These are phyloP conservation scores for Chaetomium cochliodes DNA, from an alignment of 495 filamentous ascomycete genomes.

Conservation along the genomic window DNA sequence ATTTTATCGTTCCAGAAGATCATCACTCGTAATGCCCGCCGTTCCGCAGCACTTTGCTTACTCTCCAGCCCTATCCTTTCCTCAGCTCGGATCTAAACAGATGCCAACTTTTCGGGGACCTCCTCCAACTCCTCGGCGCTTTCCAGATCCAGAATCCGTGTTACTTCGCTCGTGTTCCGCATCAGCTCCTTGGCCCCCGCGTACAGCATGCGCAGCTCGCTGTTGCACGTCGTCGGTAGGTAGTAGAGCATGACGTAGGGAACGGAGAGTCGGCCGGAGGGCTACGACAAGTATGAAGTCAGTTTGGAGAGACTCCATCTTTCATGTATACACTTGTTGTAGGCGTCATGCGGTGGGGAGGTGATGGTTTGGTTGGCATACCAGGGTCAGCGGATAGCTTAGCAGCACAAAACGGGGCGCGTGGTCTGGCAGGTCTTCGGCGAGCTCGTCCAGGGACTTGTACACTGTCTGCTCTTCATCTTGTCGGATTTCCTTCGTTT, in stretches of 20 bases:
- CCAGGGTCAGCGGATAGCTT: constrained; percentile 83
- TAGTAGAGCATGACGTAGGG: constrained; percentile 95
- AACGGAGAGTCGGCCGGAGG: constrained; percentile 47
- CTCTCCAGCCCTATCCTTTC: not conserved
- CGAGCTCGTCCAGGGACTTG: constrained; percentile 71
- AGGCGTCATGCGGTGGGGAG: not conserved
- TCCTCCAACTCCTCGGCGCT: constrained; percentile 71
- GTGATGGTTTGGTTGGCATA: constrained; percentile 39
- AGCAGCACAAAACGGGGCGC: constrained; percentile 85
- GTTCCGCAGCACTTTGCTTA: not conserved
- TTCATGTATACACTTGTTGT: not conserved
- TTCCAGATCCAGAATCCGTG: constrained; percentile 76
- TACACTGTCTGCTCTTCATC: constrained; percentile 72
- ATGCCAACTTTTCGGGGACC: constrained; percentile 65
- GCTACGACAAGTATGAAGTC: constrained; percentile 25
- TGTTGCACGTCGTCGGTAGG: constrained; percentile 84
- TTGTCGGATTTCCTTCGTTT: constrained; percentile 79
- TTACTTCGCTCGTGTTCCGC: constrained; percentile 83
- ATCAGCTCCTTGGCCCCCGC: constrained; percentile 93
- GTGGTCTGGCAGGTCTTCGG: constrained; percentile 89
- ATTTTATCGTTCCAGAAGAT: not conserved
- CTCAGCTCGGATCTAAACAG: constrained; percentile 29
- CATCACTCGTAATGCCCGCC: constrained; percentile 12
- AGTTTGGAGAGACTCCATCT: not conserved
- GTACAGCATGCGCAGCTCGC: constrained; percentile 84